Base-by-base conservation (phyloP, 1,284 basidiomycete genomes). In the Boletellus deceptivus region DNA sequence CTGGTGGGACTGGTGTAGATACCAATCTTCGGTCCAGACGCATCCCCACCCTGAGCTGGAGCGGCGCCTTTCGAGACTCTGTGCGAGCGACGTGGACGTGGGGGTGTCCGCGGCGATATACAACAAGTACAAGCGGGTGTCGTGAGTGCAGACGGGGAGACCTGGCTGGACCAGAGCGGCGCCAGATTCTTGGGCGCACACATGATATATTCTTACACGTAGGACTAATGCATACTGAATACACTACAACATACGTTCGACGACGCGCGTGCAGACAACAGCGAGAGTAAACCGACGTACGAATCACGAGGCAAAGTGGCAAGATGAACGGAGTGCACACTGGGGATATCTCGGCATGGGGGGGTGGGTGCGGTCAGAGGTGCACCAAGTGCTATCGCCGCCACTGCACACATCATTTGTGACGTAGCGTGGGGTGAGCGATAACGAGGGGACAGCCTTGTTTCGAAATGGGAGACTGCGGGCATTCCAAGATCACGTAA, bases 61-160 rank as follows among this genome's bases (percentile, higher is more conserved):
- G 54, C 44, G 29, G 17, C 65, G 57, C 3, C 55, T 64, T 7
- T 46, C 24, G 42, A 51, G 18, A 34, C 9, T 68, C 33, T 66
- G 64, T 25, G 57, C 54, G 9, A 53, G 49, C 1, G 49, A 66
- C 13, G 64, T 64, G 2, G 63, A 64, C 16, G 63, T 64, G n/a
- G 63, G 63, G 1, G 63, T 68, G 27, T 68, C 65, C 20, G 42
- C 57, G 0, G 63, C 63, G 0, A 55, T 64, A 4, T 64, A 64
- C 44, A 64, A 64, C 55, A 64, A 63, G 53, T 64, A 64, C 53
- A 64, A 64, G 46, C 65, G 63, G 6, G 63, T 64, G 11, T 64
- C 63, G 1, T 64, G 52, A 42, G 8, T 5, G 22, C 8, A 5
- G 14, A 24, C 4, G 22, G 25, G 25, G n/a, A 6, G 22, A 6